phyloP scores from a whole-genome alignment of 441 rosid species.

The Melastoma candidum region DNA sequence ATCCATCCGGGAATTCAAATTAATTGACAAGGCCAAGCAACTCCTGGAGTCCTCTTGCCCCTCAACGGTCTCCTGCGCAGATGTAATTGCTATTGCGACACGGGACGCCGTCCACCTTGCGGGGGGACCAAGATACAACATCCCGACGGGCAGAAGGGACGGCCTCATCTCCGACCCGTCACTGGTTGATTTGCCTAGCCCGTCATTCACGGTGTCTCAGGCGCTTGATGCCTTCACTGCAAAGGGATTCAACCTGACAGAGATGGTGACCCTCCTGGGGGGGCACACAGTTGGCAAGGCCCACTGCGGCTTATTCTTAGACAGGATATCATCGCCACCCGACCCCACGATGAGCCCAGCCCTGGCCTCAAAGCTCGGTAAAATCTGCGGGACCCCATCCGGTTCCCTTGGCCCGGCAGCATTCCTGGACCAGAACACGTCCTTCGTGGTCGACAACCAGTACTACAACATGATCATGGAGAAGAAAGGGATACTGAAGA shows the following conservation, averaged over 20 bases:
- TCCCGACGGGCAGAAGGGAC: conserved; percentile 60
- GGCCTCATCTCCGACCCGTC: conserved; percentile 27
- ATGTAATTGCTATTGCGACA: conserved; percentile 48
- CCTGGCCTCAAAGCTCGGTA: conserved; percentile 30
- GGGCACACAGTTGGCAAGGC: conserved; percentile 57
- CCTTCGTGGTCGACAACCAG: conserved; percentile 38
- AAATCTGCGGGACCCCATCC: conserved; percentile 24
- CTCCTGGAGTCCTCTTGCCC: conserved; percentile 49
- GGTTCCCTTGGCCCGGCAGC: conserved; percentile 26
- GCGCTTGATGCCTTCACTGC: conserved; percentile 28
- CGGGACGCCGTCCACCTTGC: conserved; percentile 46
- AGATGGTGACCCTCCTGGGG: conserved; percentile 61
- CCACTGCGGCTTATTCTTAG: conserved; percentile 49
- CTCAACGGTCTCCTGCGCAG: conserved; percentile 52
- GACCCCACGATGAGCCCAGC: conserved; percentile 44
- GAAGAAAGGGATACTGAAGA: conserved; percentile 43
- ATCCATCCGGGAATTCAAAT: conserved; percentile 44
- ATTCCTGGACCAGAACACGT: conserved; percentile 47
- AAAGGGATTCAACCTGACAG: conserved; percentile 33
- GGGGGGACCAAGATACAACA: conserved; percentile 39
- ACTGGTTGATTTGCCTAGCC: conserved; percentile 47
- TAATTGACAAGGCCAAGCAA: conserved; percentile 46
- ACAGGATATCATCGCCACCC: conserved; percentile 31
- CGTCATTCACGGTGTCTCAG: conserved; percentile 25
- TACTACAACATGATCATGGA: conserved; percentile 34